Conservation (phyloP, 2,329 filamentous ascomycete species). For the Zymoseptoria brevis region DNA sequence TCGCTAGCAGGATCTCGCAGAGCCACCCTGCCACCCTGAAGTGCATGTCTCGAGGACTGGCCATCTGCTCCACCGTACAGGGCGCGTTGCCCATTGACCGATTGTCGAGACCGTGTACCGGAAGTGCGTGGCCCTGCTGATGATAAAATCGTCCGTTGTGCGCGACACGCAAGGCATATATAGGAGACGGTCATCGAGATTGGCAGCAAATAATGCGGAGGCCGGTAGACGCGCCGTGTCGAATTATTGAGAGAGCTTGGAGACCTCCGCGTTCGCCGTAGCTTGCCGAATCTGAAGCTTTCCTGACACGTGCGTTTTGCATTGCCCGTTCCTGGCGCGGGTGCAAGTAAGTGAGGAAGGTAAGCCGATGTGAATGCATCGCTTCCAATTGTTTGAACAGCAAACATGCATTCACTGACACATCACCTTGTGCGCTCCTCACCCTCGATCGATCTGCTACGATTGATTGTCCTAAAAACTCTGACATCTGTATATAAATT, state of each 20-base stretch:
- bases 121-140: background rate
- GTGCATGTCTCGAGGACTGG: background rate
- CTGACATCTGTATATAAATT: constrained; percentile 4
- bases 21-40: background rate
- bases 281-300: background rate
- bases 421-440: background rate
- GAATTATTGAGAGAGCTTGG: background rate
- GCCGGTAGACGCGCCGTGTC: background rate
- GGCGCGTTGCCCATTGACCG: background rate
- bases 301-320: background rate
- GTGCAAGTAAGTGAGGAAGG: background rate
- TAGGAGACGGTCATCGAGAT: constrained; percentile 1
- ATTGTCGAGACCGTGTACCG: background rate
- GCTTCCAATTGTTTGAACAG: background rate
- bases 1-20: background rate
- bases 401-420: background rate
- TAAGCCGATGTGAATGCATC: background rate
- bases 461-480: background rate
- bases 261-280: background rate
- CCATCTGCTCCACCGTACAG: background rate
- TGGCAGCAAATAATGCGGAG: background rate
- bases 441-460: background rate
- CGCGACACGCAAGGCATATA: constrained; percentile 4
- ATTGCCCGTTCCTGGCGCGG: background rate
- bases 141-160: background rate